Evolutionary conservation across 495 filamentous ascomycete genomes (phyloP).

Genomic region (Tuber microsphaerosporum): DNA sequence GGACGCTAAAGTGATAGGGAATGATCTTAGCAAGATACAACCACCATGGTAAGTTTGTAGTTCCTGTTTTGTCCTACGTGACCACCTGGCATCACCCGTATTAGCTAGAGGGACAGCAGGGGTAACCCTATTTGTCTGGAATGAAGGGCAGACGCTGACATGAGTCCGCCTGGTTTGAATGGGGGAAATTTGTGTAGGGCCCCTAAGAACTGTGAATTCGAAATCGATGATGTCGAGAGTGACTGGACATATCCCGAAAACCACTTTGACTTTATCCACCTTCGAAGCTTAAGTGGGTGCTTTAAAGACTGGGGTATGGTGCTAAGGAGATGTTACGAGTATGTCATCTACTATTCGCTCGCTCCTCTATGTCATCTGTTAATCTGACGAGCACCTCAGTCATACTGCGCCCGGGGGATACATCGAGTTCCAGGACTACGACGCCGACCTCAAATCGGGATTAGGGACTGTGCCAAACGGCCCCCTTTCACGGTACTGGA

Average conservation of each 20-base stretch:
- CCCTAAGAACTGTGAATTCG: slow-evolving; percentile 55
- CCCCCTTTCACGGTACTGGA: slow-evolving; percentile 14
- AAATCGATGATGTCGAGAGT: slow-evolving; percentile 58
- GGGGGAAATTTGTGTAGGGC: not conserved
- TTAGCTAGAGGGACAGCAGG: not conserved
- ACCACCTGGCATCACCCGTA: not conserved
- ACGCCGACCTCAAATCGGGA: slow-evolving; percentile 7
- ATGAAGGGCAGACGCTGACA: not conserved
- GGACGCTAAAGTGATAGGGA: slow-evolving; percentile 44
- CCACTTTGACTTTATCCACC: slow-evolving; percentile 58
- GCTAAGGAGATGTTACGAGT: slow-evolving; percentile 44
- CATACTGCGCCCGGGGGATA: slow-evolving; percentile 60
- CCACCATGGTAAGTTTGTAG: slow-evolving; percentile 45
- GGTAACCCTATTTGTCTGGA: not conserved
- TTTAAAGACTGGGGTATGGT: slow-evolving; percentile 53
- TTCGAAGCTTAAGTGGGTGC: slow-evolving; percentile 50
- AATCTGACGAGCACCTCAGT: slow-evolving; percentile 32
- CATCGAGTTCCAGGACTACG: slow-evolving; percentile 54
- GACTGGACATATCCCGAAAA: slow-evolving; percentile 52
- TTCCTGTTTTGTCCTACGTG: not conserved
- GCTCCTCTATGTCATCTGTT: not conserved
- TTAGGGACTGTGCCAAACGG: slow-evolving; percentile 11
- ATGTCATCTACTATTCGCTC: not conserved
- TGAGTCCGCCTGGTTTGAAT: not conserved
- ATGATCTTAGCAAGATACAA: slow-evolving; percentile 61